phyloP scores from a whole-genome alignment of 495 filamentous ascomycete genomes.

The Tuber aestivum region DNA sequence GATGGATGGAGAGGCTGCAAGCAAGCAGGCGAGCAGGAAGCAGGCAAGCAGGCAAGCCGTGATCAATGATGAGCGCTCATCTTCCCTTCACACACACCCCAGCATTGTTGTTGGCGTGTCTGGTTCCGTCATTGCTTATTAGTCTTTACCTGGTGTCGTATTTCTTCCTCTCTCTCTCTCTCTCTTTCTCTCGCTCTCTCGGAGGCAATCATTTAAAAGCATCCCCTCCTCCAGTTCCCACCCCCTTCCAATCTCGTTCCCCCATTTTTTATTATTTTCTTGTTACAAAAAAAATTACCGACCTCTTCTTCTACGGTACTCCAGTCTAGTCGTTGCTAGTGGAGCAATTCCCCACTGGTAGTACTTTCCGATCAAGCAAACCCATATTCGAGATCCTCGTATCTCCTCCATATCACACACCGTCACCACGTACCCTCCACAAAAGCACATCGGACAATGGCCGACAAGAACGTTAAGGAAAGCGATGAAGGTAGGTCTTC shows the following conservation, averaged over 20 bases:
- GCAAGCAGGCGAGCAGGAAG: not conserved
- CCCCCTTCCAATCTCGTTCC: constrained; percentile 23
- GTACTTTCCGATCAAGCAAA: constrained; percentile 10
- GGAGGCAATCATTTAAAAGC: constrained; percentile 30
- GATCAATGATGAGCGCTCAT: not conserved
- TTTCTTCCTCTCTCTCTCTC: not conserved
- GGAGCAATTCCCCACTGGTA: not conserved
- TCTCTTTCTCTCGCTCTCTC: not conserved
- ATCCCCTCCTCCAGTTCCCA: constrained; percentile 21
- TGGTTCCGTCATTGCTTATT: constrained; percentile 40
- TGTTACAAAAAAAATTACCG: not conserved
- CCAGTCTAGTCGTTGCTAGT: not conserved
- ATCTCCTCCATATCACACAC: constrained; percentile 4
- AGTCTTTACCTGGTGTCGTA: constrained; percentile 33
- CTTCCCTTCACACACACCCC: constrained; percentile 12
- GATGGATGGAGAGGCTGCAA: not conserved
- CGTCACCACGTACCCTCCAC: not conserved
- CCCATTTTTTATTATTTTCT: constrained; percentile 9
- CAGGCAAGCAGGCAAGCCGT: not conserved
- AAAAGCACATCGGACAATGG: constrained; percentile 19
- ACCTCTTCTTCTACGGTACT: not conserved
- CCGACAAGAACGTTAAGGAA: constrained; percentile 43
- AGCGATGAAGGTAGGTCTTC: constrained; percentile 47
- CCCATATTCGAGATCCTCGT: constrained; percentile 14
- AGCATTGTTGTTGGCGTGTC: constrained; percentile 27